Evolutionary conservation across 257 asterid species (phyloP).

Genomic region (Verbascum thapsus): DNA sequence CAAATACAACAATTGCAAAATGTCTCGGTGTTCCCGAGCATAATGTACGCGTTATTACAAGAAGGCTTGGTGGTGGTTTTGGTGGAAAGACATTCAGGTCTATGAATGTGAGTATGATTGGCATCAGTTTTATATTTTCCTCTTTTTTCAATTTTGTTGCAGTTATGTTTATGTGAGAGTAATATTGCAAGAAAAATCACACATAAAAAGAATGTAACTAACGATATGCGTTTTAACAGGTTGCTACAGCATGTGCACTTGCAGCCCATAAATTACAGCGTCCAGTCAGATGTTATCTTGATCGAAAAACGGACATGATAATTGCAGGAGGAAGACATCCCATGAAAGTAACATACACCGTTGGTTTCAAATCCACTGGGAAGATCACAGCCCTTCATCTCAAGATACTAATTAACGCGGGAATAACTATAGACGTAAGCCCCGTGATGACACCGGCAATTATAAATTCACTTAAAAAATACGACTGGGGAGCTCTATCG

Average conservation of each 20-base stretch:
- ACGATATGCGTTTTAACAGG: slow-evolving; percentile 32
- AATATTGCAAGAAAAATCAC: too few species aligned
- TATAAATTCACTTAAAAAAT: slow-evolving; percentile 46
- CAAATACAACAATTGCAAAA: slow-evolving; percentile 57
- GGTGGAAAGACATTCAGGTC: slow-evolving; percentile 65
- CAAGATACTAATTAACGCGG: slow-evolving; percentile 62
- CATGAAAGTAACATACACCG: slow-evolving; percentile 65
- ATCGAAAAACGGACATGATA: slow-evolving; percentile 71
- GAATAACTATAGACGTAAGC: slow-evolving; percentile 55
- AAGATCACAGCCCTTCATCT: slow-evolving; percentile 68
- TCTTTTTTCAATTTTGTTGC: neutral
- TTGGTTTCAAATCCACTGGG: slow-evolving; percentile 68
- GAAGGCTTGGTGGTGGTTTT: slow-evolving; percentile 78
- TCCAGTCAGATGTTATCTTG: slow-evolving; percentile 63
- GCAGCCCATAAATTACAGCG: slow-evolving; percentile 67
- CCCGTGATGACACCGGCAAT: slow-evolving; percentile 44
- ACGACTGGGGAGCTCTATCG: slow-evolving; percentile 72
- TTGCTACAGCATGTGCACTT: slow-evolving; percentile 76
- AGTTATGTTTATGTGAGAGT: too few species aligned
- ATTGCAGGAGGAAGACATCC: slow-evolving; percentile 79
- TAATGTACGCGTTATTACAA: slow-evolving; percentile 68
- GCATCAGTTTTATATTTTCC: neutral
- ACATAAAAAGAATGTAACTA: neutral
- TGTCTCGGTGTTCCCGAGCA: slow-evolving; percentile 75
- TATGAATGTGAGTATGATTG: slow-evolving; percentile 51